phyloP scores from a whole-genome alignment of 345 rosid genomes.

The Brassica napus region DNA sequence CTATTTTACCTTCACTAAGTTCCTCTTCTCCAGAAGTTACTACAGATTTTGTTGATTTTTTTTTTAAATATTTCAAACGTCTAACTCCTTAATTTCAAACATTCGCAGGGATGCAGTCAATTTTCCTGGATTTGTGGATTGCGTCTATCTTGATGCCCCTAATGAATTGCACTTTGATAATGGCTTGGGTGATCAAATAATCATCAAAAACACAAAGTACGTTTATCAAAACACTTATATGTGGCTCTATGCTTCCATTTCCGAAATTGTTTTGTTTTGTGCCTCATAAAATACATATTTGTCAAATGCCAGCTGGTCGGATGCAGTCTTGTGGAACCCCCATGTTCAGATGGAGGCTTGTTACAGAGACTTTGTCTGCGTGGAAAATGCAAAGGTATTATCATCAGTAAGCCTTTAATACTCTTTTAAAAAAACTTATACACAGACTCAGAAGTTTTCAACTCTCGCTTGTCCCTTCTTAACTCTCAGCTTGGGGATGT shows the following conservation, averaged over 20 bases:
- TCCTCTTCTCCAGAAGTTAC: neutral
- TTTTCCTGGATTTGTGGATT: conserved; percentile 90
- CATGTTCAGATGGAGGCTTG: conserved; percentile 93
- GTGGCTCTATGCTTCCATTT: conserved; percentile 5
- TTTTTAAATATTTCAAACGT: conserved; percentile 14
- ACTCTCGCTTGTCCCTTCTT: conserved; percentile 23
- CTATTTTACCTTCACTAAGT: too few relatives aligned
- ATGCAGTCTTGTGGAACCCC: conserved; percentile 92
- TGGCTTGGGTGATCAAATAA: conserved; percentile 76
- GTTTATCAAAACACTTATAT: conserved; percentile 19
- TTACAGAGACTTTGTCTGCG: conserved; percentile 85
- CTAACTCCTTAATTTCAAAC: conserved; percentile 32
- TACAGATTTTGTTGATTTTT: conserved; percentile 1
- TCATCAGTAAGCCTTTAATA: neutral
- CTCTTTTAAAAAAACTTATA: neutral
- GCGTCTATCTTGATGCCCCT: conserved; percentile 77
- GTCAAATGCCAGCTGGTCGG: conserved; percentile 79
- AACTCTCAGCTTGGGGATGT: conserved; percentile 69
- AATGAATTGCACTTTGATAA: conserved; percentile 65
- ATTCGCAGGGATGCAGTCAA: conserved; percentile 71
- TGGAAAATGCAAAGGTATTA: conserved; percentile 88
- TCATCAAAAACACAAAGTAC: conserved; percentile 72
- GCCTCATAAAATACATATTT: conserved; percentile 6
- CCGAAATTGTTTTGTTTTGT: conserved; percentile 1
- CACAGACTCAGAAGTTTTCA: neutral